Conservation (phyloP, 768 basidiomycete genomes). For the Leccinum olivaceopallidum region DNA sequence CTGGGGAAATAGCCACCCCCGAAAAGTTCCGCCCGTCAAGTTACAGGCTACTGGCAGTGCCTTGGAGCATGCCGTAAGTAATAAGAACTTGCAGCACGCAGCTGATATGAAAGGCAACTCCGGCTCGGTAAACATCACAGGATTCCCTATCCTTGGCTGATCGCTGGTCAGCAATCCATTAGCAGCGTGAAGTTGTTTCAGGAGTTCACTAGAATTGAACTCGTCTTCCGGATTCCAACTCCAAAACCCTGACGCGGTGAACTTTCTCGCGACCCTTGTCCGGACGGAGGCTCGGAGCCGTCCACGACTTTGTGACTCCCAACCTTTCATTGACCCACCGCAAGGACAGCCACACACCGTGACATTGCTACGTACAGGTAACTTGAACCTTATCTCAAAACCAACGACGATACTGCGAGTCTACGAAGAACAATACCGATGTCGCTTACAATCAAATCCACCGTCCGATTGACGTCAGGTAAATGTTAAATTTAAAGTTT, state of each 20-base stretch:
- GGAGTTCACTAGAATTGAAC: neutral
- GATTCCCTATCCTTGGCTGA: neutral
- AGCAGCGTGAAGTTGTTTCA: neutral
- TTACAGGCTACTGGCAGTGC: constrained; percentile 3
- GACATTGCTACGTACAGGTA: neutral
- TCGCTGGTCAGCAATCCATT: neutral
- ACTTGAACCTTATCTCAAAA: neutral
- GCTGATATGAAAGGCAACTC: neutral
- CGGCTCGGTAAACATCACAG: constrained; percentile 4
- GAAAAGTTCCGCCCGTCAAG: constrained; percentile 10
- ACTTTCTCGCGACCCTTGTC: constrained; percentile 3
- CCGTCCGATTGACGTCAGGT: constrained; percentile 39
- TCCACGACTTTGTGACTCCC: neutral
- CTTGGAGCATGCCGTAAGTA: constrained; percentile 14
- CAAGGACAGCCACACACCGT: neutral
- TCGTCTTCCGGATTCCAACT: constrained; percentile 9
- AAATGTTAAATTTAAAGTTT: constrained; percentile 10
- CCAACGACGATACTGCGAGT: neutral
- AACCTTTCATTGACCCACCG: neutral
- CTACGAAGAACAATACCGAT: constrained; percentile 9
- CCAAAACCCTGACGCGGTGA: neutral
- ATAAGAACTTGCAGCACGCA: neutral
- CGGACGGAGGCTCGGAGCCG: neutral
- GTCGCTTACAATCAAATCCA: constrained; percentile 33
- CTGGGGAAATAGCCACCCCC: constrained; percentile 9